Evolutionary conservation across 1,139 yeast genomes (phyloP), one percentile per base, ranked within the genome.

Genomic region (Blastobotrys proliferans): DNA sequence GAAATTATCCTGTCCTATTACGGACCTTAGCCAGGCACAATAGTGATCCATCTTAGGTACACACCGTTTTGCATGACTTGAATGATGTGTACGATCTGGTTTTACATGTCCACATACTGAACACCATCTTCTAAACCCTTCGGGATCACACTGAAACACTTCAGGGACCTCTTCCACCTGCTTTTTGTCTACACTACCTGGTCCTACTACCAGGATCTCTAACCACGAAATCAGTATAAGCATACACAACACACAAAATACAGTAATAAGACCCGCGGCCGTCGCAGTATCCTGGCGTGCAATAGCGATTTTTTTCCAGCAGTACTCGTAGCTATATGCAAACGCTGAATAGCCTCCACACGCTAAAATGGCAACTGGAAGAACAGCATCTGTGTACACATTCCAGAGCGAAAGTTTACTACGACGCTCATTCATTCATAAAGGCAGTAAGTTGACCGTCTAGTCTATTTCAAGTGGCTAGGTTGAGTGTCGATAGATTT

Each of bases 11-110:
- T 73, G 82, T 0, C 98, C 98, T 49, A 92, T 78, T 52, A 96
- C 86, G 4, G 76, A 70, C 8, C 92, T 80, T 51, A 92, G 82
- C 97, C 97, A 90, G 0, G 95, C 95, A 60, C 98, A 92, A 64
- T 85, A 94, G 58, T 92, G 98, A 64, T 69, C 73, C 70, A 69
- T 67, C 32, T 56, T 55, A 3, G 92, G 69, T 1, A 85, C 73
- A 63, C 98, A 92, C 41, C 64, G 66, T 9, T 78, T 73, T 51
- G 94, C 79, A 19, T 76, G 66, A 0, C 63, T 80, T 48, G 97
- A 86, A 60, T 92, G 98, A 57, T 92, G 98, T 22, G 69, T 60
- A 43, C 97, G 69, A 58, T 87, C 96, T 0, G 97, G 97, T 60
- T 92, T 92, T 79, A 92, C 79, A 6, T 74, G 77, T 38, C 72